These are phyloP conservation scores for Acephala macrosclerotiorum DNA, from an alignment of 2,329 filamentous ascomycete species.

Conservation along the genomic window DNA sequence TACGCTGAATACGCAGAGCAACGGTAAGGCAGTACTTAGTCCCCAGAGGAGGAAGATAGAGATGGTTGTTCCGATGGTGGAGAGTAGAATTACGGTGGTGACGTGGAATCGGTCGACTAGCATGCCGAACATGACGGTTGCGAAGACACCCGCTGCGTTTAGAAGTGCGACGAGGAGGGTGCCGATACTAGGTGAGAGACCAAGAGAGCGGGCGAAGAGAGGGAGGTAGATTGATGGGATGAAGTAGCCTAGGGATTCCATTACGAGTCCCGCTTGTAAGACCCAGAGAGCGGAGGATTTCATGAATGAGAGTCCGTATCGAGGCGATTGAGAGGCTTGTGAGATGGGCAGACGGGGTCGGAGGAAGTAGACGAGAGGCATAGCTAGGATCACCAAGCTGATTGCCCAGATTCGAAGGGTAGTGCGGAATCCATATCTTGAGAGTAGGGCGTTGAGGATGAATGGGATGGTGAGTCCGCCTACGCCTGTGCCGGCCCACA, in stretches of 20 bases:
- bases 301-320: conserved; percentile 48
- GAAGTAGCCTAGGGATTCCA: conserved; percentile 62
- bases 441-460: conserved; percentile 50
- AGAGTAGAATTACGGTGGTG: conserved; percentile 56
- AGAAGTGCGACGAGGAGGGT: conserved; percentile 58
- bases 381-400: conserved; percentile 48
- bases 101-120: conserved; percentile 52
- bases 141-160: conserved; percentile 56
- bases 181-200: conserved; percentile 50
- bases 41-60: conserved; percentile 63
- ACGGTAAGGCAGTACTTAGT: conserved; percentile 51
- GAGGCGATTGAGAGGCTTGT: conserved; percentile 34
- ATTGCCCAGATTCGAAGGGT: conserved; percentile 52
- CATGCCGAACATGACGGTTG: conserved; percentile 47
- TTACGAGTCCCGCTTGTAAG: conserved; percentile 56
- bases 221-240: conserved; percentile 62
- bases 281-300: conserved; percentile 55
- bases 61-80: conserved; percentile 55
- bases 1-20: conserved; percentile 58
- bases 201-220: conserved; percentile 54
- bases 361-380: conserved; percentile 51
- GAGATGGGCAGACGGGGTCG: conserved; percentile 53
- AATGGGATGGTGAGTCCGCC: conserved; percentile 44
- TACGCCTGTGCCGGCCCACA: conserved; percentile 47
- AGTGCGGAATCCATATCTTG: conserved; percentile 50